phyloP scores from a whole-genome alignment of 208 protist genomes.

The Crithidia acanthocephali region DNA sequence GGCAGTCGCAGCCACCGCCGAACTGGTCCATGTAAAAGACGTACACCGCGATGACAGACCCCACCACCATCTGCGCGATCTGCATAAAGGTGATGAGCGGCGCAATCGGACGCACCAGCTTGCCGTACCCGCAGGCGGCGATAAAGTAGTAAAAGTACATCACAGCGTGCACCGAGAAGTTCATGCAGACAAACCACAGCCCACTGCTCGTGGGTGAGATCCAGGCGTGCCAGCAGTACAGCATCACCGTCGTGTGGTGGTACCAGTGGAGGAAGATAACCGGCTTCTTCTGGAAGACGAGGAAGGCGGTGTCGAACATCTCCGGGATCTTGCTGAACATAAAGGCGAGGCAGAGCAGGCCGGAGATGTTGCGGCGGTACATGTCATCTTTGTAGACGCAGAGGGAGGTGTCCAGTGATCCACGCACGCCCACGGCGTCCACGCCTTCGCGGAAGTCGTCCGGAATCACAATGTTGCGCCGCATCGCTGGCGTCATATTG shows the following conservation, averaged over 20 bases:
- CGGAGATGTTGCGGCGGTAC: slow-evolving; percentile 45
- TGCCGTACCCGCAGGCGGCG: slow-evolving; percentile 49
- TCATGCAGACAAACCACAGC: slow-evolving; percentile 92
- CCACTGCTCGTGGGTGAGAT: slow-evolving; percentile 48
- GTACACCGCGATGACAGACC: slow-evolving; percentile 66
- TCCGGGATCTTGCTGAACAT: slow-evolving; percentile 88
- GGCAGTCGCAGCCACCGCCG: slow-evolving; percentile 51
- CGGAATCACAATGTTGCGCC: slow-evolving; percentile 36
- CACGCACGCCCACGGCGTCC: slow-evolving; percentile 32
- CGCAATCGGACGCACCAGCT: slow-evolving; percentile 69
- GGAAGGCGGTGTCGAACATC: slow-evolving; percentile 87
- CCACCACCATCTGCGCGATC: slow-evolving; percentile 93
- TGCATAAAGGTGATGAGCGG: slow-evolving; percentile 89
- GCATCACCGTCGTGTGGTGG: slow-evolving; percentile 92
- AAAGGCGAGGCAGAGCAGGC: slow-evolving; percentile 70
- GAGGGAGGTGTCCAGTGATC: slow-evolving; percentile 54
- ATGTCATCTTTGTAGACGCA: slow-evolving; percentile 49
- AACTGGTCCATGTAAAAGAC: slow-evolving; percentile 45
- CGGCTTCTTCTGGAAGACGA: slow-evolving; percentile 86
- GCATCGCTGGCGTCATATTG: slow-evolving; percentile 32
- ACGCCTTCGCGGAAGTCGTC: slow-evolving; percentile 34
- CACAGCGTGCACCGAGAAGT: slow-evolving; percentile 93
- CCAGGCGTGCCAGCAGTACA: slow-evolving; percentile 92
- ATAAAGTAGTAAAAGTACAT: slow-evolving; percentile 97
- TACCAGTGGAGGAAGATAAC: slow-evolving; percentile 94